Evolutionary conservation across 192 early-diverging fungal species (phyloP).

Genomic region (Rhizophagus prolifer): DNA sequence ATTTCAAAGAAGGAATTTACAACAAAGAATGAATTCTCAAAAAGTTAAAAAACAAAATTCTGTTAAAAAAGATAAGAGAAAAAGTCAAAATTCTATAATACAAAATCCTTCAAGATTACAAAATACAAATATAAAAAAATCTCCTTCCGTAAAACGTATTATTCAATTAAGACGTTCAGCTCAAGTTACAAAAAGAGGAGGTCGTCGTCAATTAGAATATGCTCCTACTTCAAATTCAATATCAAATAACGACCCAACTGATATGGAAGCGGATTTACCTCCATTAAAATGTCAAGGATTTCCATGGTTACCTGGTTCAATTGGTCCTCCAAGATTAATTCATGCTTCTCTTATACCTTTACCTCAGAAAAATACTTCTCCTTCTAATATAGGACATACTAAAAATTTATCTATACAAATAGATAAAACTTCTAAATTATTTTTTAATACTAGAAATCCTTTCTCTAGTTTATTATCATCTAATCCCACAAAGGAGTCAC

Average conservation of each 20-base stretch:
- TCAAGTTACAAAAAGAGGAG: background rate
- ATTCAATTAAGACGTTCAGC: background rate
- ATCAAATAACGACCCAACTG: constrained; percentile 11
- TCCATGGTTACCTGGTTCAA: constrained; percentile 9
- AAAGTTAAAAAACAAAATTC: background rate
- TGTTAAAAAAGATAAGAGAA: background rate
- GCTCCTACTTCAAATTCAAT: constrained; percentile 8
- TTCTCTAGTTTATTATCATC: background rate
- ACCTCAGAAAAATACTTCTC: background rate
- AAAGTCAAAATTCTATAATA: background rate
- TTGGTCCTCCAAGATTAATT: constrained; percentile 3
- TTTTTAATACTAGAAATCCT: background rate
- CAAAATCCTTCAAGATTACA: background rate
- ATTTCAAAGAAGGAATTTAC: background rate
- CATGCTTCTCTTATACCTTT: constrained; percentile 13
- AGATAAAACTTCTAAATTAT: background rate
- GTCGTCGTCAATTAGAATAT: background rate
- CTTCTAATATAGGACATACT: background rate
- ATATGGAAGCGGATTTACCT: constrained; percentile 13
- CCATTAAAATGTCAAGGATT: background rate
- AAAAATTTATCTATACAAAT: background rate
- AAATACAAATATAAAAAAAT: too few relatives aligned
- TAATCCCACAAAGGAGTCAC: background rate
- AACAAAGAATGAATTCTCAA: background rate
- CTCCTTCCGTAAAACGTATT: background rate